phyloP scores from a whole-genome alignment of 805 yeast species.

The Wickerhamomyces bovis region DNA sequence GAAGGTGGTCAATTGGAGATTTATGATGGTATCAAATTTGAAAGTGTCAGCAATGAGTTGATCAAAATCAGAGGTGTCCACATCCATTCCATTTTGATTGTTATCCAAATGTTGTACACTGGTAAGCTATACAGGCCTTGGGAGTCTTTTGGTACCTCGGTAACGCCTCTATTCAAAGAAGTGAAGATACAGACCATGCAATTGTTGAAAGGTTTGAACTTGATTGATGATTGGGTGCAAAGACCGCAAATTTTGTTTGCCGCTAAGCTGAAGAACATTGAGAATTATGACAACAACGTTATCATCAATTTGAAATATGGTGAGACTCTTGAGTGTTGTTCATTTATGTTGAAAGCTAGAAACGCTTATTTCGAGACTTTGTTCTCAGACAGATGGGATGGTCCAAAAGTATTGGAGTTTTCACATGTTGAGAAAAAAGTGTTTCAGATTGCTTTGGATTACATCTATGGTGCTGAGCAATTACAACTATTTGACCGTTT shows the following conservation, averaged over 20 bases:
- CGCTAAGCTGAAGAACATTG: conserved; percentile 5
- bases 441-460: conserved; percentile 45
- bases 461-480: conserved; percentile 51
- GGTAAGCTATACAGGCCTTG: conserved; percentile 40
- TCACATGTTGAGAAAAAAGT: conserved; percentile 34
- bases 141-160: conserved; percentile 29
- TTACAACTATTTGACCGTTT: conserved; percentile 30
- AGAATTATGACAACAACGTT: conserved; percentile 31
- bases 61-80: conserved; percentile 15
- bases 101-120: conserved; percentile 46
- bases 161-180: background rate
- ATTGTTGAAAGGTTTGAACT: conserved; percentile 8
- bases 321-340: conserved; percentile 35
- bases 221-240: conserved; percentile 14
- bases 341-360: conserved; percentile 47
- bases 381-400: conserved; percentile 50
- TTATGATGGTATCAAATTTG: conserved; percentile 13
- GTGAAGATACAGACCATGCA: conserved; percentile 7
- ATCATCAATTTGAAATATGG: conserved; percentile 42
- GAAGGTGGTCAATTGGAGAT: conserved; percentile 1
- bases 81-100: conserved; percentile 29
- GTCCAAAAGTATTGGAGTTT: conserved; percentile 31
- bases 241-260: conserved; percentile 3
- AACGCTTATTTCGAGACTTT: conserved; percentile 59
- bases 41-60: conserved; percentile 13